Conservation (phyloP, 208 protist genomes). For the Leishmania aethiopica region DNA sequence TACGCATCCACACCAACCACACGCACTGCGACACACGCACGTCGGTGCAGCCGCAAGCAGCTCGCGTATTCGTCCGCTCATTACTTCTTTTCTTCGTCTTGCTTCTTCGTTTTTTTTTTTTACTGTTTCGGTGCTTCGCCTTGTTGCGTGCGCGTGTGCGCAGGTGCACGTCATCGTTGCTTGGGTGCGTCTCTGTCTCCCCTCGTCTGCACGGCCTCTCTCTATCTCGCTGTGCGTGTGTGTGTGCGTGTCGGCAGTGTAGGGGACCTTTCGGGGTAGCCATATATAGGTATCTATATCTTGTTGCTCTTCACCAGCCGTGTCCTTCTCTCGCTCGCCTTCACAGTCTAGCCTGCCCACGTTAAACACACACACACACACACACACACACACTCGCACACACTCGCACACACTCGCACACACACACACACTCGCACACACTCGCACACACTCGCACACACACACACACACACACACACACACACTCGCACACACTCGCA, state of each 20-base stretch:
- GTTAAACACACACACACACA: neutral
- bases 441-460: no score
- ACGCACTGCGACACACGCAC: neutral
- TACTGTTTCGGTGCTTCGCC: neutral
- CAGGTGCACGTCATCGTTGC: no score
- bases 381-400: neutral
- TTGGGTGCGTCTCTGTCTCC: neutral
- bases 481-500: neutral
- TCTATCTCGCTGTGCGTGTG: no score
- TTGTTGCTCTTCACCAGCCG: neutral
- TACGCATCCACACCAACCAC: neutral
- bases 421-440: neutral
- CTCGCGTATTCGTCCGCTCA: neutral
- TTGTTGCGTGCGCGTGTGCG: neutral
- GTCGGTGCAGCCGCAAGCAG: neutral
- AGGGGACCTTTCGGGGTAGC: no score
- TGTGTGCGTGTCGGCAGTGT: neutral
- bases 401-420: neutral
- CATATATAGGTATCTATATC: no score
- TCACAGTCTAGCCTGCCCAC: neutral
- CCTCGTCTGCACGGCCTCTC: no score
- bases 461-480: no score
- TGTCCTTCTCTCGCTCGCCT: neutral
- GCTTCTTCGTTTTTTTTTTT: neutral
- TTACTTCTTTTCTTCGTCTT: conserved; percentile 8